These are phyloP conservation scores for Blastomyces silverae DNA, from an alignment of 2,329 filamentous ascomycete species.

Conservation along the genomic window DNA sequence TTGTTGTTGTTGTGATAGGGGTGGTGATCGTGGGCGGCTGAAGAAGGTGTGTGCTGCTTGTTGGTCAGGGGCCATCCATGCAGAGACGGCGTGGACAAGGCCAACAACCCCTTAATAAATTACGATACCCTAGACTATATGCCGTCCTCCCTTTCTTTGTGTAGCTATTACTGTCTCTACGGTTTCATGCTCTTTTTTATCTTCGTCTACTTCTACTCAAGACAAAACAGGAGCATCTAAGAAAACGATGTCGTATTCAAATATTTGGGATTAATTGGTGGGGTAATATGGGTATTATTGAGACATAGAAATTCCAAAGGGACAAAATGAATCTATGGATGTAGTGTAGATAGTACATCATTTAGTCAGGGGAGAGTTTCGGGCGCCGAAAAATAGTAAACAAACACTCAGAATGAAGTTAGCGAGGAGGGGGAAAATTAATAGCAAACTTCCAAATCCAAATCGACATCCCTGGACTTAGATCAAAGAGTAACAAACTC, in stretches of 20 bases:
- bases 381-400: slow-evolving; percentile 1
- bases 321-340: slow-evolving; percentile 22
- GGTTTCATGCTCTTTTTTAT: background rate
- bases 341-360: background rate
- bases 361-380: background rate
- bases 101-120: background rate
- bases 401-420: background rate
- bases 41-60: background rate
- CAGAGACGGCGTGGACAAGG: background rate
- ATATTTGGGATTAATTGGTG: background rate
- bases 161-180: slow-evolving; percentile 6
- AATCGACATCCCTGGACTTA: background rate
- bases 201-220: slow-evolving; percentile 1
- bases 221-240: slow-evolving; percentile 22
- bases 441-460: background rate
- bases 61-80: slow-evolving; percentile 7
- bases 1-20: background rate
- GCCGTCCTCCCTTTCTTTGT: background rate
- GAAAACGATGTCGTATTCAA: slow-evolving; percentile 17
- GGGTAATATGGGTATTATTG: slow-evolving; percentile 7
- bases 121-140: background rate
- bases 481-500: background rate
- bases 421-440: background rate
- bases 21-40: background rate
- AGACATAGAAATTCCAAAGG: slow-evolving; percentile 19